Base-by-base conservation (phyloP, 257 asterid genomes). In the Osmanthus fragrans region DNA sequence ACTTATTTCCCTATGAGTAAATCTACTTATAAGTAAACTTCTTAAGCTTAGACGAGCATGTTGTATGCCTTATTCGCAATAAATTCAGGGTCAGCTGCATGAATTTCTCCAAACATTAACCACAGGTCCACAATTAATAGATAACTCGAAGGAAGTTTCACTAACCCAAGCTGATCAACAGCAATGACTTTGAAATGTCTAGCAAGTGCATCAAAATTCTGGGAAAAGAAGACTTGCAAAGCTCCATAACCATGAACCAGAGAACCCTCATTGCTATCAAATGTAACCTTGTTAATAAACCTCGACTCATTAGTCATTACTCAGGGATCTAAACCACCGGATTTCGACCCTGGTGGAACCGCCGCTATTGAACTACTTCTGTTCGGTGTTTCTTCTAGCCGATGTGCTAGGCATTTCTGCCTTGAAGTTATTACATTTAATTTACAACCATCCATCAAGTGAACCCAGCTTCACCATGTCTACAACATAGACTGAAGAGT, bases 181-280 rank as follows among this genome's bases (percentile, higher is more conserved):
- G 99, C 99, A 73, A 93, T 85, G 80, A 93, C 92, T 84, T 77
- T 87, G 84, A 95, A 92, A 84, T 84, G 94, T 25, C 79, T 84
- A 0, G 99, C 94, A 70, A 95, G 98, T 77, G 92, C 95, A 82
- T 88, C 96, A 51, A 92, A 95, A 74, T 95, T 95, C 64, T 96
- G 95, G 86, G 90, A 95, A 81, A 92, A 93, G 94, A 95, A 95
- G 34, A 98, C 99, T 64, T 93, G 97, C 18, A 98, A 95, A 79
- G 99, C 98, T 73, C 83, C 98, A 70, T 92, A 91, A 37, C 98
- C 32, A 29, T 29, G 32, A 29, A 29, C 32, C 2, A 29, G 32
- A 0, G 32, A 29, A 29, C 32, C 97, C 82, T 91, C 97, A 83
- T 86, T 90, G 86, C 96, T 77, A 71, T 91, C 96, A 79, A 94